A percentile compares a stretch with the other conserved stretches of the same genome.
Evolutionary conservation across 2,329 filamentous ascomycete species (phyloP).

Genomic region (Botrytis medusae): DNA sequence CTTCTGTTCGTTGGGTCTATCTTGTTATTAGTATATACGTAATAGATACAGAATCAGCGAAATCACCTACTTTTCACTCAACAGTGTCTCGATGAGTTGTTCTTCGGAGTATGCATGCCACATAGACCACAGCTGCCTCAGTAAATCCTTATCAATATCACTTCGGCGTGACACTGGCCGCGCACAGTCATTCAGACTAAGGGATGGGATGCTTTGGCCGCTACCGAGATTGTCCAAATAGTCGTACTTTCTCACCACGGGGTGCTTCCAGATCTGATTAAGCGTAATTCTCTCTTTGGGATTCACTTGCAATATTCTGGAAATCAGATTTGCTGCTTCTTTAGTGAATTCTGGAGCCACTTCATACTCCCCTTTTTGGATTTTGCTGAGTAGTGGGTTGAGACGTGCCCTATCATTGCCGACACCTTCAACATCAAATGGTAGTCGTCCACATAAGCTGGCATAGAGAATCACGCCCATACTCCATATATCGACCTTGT

Average conservation of each 20-base stretch:
- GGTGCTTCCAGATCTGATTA: slow-evolving; percentile 80
- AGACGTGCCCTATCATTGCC: slow-evolving; percentile 43
- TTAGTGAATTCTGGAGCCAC: slow-evolving; percentile 62
- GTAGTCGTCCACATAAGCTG: slow-evolving; percentile 78
- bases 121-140: slow-evolving; percentile 83
- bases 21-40: not conserved
- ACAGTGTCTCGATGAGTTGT: slow-evolving; percentile 67
- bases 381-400: slow-evolving; percentile 59
- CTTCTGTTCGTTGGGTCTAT: slow-evolving; percentile 83
- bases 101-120: slow-evolving; percentile 85
- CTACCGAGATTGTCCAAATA: slow-evolving; percentile 59
- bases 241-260: slow-evolving; percentile 81
- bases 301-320: slow-evolving; percentile 74
- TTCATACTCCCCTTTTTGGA: slow-evolving; percentile 58
- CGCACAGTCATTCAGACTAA: slow-evolving; percentile 60
- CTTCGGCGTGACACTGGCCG: slow-evolving; percentile 58
- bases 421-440: slow-evolving; percentile 62
- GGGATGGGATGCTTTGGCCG: slow-evolving; percentile 50
- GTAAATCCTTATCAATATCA: slow-evolving; percentile 76
- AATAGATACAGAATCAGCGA: not conserved
- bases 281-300: slow-evolving; percentile 79
- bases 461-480: slow-evolving; percentile 88
- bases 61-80: slow-evolving; percentile 58
- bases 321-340: slow-evolving; percentile 76
- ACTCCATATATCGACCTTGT: slow-evolving; percentile 92